Evolutionary conservation across 805 yeast species (phyloP), one percentile per base, ranked within the genome.

Genomic region (Hanseniaspora mollemarum): DNA sequence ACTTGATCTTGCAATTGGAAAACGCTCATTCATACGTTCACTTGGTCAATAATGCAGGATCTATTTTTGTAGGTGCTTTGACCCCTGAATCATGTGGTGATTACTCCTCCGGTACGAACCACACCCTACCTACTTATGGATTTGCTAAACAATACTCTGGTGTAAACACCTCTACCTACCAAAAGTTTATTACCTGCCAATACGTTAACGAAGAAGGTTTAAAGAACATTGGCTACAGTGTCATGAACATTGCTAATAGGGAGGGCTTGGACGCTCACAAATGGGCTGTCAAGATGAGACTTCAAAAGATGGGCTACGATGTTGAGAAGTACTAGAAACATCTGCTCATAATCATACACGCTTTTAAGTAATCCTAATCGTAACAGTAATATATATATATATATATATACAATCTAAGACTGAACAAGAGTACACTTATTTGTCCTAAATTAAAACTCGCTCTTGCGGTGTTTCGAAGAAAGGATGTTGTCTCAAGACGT

Each of bases 1-100:
- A 92, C 69, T 78, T 92, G 71, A 92, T 92, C 61, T 71, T 92
- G 60, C 97, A 92, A 67, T 76, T 90, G 53, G 80, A 83, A 54
- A 68, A 88, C 56, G 96, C 98, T 12, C 70, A 76, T 49, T 66
- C 69, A 37, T 84, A 75, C 62, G 90, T 92, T 38, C 72, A 76
- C 28, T 68, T 74, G 56, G 88, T 92, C 32, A 82, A 84, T 56
- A 81, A 92, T 64, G 99, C 99, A 5, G 98, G 99, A 36, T 83
- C 94, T 29, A 92, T 92, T 22, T 92, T 92, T 62, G 96, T 92
- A 51, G 99, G 99, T 41, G 83, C 90, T 3, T 84, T 83, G 66
- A 84, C 96, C 1, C 98, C 99, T 46, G 99, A 92, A 67, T 83
- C 95, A 2, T 88, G 96, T 66, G 99, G 99, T 62, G 99, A 92